These are phyloP conservation scores for Arabidopsis suecica DNA, from an alignment of 345 rosid genomes.

Conservation along the genomic window DNA sequence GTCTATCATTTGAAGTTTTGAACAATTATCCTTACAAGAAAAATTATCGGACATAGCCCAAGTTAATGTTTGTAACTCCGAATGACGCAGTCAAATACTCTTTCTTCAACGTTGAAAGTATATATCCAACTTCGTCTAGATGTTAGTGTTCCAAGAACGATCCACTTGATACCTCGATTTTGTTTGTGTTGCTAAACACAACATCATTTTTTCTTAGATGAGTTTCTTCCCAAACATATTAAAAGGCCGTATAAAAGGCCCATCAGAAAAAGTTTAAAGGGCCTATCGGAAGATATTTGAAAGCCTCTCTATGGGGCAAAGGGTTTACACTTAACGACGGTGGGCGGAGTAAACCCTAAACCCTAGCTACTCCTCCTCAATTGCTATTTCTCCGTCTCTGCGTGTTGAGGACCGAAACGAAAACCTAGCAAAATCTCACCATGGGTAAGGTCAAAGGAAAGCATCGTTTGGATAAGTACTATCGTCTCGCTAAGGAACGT, in stretches of 20 bases:
- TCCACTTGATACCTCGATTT: too few relatives aligned
- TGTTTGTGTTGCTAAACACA: not conserved
- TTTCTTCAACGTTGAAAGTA: too few relatives aligned
- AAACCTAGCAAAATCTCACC: not conserved
- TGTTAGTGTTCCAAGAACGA: not conserved
- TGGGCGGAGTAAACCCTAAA: slow-evolving; percentile 36
- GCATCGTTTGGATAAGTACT: slow-evolving; percentile 84
- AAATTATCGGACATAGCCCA: too few relatives aligned
- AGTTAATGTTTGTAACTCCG: too few relatives aligned
- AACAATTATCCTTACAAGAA: too few relatives aligned
- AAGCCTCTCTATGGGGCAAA: not conserved
- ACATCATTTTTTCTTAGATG: not conserved
- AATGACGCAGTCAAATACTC: too few relatives aligned
- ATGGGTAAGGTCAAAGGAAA: slow-evolving; percentile 87
- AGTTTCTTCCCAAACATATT: not conserved
- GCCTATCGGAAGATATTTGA: not conserved
- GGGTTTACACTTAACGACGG: not conserved
- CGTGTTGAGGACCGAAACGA: not conserved
- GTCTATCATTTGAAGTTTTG: not conserved
- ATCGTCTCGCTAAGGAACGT: slow-evolving; percentile 82
- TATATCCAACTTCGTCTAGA: not conserved
- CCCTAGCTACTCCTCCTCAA: not conserved
- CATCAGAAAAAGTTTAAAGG: not conserved
- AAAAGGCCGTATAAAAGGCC: not conserved
- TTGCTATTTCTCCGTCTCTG: not conserved